Evolutionary conservation across 1,284 basidiomycete species (phyloP).

Genomic region (Porodaedalea pini): DNA sequence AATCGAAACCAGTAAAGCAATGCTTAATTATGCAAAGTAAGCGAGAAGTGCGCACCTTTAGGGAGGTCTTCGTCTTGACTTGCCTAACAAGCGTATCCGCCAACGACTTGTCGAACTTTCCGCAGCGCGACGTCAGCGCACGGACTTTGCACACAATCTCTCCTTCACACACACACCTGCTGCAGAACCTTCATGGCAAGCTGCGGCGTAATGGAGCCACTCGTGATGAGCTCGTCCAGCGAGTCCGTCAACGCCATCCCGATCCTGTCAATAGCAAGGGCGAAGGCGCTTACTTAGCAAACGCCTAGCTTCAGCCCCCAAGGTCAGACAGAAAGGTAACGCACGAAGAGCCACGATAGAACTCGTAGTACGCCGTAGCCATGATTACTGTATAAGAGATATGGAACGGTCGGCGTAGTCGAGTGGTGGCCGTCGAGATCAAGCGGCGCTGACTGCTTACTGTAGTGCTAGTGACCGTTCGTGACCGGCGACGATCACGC

Average conservation of each 20-base stretch:
- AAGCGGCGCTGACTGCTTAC: neutral
- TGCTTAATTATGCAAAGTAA: neutral
- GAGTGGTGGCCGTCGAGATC: conserved; percentile 7
- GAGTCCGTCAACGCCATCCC: conserved; percentile 98
- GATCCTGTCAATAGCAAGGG: conserved; percentile 59
- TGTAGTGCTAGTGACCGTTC: neutral
- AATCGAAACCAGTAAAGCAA: neutral
- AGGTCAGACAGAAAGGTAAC: conserved; percentile 30
- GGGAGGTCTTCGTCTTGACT: conserved; percentile 87
- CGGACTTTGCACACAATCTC: neutral
- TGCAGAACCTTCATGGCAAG: conserved; percentile 95
- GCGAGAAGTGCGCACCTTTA: conserved; percentile 59
- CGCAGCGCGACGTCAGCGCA: conserved; percentile 2
- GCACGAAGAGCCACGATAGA: conserved; percentile 85
- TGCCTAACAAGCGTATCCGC: conserved; percentile 87
- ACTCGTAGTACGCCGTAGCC: conserved; percentile 86
- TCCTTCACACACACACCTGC: conserved; percentile 58
- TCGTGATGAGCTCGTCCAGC: conserved; percentile 96
- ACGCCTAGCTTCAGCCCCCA: neutral
- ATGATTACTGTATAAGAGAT: conserved; percentile 34
- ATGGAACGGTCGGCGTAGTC: neutral
- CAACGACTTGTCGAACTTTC: conserved; percentile 90
- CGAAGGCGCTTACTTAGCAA: neutral
- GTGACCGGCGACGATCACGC: neutral
- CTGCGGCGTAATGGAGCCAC: conserved; percentile 95